A percentile compares a stretch with the other conserved stretches of the same genome.
phyloP scores from a whole-genome alignment of 2,329 filamentous ascomycete species.

The Sclerotinia glacialis region DNA sequence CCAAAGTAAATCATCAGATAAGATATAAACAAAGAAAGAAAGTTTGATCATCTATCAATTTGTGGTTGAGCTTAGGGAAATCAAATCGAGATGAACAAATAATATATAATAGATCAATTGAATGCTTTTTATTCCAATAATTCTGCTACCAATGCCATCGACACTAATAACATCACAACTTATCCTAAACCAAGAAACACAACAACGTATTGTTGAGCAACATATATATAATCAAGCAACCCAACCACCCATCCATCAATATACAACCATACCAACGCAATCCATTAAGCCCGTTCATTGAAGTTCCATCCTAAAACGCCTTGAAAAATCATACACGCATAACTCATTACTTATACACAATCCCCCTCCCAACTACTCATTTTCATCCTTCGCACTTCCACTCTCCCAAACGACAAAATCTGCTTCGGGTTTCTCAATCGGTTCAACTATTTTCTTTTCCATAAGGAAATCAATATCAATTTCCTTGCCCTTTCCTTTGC shows the following conservation, averaged over 20 bases:
- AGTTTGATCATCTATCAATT: no score
- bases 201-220: not conserved
- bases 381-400: slow-evolving; percentile 58
- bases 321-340: not conserved
- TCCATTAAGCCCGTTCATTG: not conserved
- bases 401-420: slow-evolving; percentile 71
- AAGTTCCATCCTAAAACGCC: not conserved
- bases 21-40: no score
- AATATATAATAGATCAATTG: no score
- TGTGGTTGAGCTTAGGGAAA: no score
- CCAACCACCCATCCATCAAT: slow-evolving; percentile 4
- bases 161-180: not conserved
- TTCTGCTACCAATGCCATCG: no score
- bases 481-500: slow-evolving; percentile 17
- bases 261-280: not conserved
- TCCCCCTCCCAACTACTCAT: not conserved
- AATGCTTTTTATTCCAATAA: no score
- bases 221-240: not conserved
- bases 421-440: slow-evolving; percentile 58
- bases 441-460: slow-evolving; percentile 47
- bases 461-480: slow-evolving; percentile 44
- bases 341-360: slow-evolving; percentile 5
- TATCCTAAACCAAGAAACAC: not conserved
- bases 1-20: no score
- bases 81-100: no score